Conservation (phyloP, 768 basidiomycete genomes). For the Mycena rosella region DNA sequence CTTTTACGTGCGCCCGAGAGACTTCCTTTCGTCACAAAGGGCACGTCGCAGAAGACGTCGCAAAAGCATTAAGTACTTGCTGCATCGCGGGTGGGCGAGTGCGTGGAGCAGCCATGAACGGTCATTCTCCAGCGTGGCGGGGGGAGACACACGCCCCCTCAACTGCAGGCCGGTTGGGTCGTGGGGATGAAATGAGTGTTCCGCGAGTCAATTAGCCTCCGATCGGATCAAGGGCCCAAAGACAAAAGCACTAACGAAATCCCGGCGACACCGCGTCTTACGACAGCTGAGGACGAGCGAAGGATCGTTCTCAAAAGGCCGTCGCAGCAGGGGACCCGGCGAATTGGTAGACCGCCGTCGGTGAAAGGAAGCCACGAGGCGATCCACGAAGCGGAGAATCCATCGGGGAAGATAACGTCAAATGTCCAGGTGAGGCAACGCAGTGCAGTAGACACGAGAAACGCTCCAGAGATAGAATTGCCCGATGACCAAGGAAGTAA, state of each 20-base stretch:
- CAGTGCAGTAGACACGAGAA: background rate
- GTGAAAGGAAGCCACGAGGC: conserved; percentile 12
- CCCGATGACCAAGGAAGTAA: background rate
- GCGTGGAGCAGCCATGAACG: background rate
- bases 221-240: conserved; percentile 31
- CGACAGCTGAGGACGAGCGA: conserved; percentile 4
- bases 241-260: conserved; percentile 1
- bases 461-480: background rate
- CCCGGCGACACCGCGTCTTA: conserved; percentile 30
- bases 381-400: conserved; percentile 19
- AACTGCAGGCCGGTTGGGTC: conserved; percentile 3
- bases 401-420: conserved; percentile 11
- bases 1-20: conserved; percentile 30
- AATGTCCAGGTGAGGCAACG: background rate
- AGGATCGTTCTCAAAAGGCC: conserved; percentile 13
- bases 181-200: conserved; percentile 30
- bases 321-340: background rate
- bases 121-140: conserved; percentile 18
- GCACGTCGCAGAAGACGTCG: conserved; percentile 33
- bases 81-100: conserved; percentile 1
- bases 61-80: conserved; percentile 11
- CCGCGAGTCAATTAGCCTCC: conserved; percentile 30
- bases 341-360: conserved; percentile 9
- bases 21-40: conserved; percentile 31
- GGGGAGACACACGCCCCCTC: background rate